These are phyloP conservation scores for Urtica urens DNA, from an alignment of 306 rosid genomes.

Conservation along the genomic window DNA sequence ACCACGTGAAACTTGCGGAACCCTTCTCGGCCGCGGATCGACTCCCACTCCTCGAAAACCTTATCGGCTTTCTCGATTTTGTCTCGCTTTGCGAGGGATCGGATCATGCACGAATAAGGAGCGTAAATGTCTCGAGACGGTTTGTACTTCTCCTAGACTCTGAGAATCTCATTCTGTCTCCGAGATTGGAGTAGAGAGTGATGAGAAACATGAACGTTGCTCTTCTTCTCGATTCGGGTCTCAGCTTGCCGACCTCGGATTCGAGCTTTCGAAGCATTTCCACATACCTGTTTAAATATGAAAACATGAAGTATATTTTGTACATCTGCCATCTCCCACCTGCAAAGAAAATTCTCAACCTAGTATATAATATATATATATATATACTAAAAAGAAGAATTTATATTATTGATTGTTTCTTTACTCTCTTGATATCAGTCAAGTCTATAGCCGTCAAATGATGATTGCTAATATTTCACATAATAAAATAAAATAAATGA, in stretches of 20 bases:
- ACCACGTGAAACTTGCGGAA: constrained; percentile 24
- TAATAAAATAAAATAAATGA: too few species aligned
- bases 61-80: constrained; percentile 28
- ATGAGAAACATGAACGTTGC: constrained; percentile 25
- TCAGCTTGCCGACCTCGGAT: constrained; percentile 4
- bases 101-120: constrained; percentile 25
- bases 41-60: constrained; percentile 32
- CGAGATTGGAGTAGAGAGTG: constrained; percentile 18
- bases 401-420: too few species aligned
- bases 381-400: too few species aligned
- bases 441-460: too few species aligned
- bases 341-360: too few species aligned
- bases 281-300: too few species aligned
- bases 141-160: constrained; percentile 26
- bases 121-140: constrained; percentile 6
- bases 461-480: too few species aligned
- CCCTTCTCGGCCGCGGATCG: constrained; percentile 13
- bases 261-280: constrained; percentile 25
- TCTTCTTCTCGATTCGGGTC: not conserved
- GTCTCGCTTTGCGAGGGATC: constrained; percentile 22
- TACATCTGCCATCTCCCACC: too few species aligned
- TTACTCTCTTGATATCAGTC: too few species aligned
- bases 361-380: too few species aligned
- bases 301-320: too few species aligned
- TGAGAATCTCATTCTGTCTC: constrained; percentile 20